Evolutionary conservation across 768 basidiomycete genomes (phyloP).

Genomic region (Suillus variegatus): DNA sequence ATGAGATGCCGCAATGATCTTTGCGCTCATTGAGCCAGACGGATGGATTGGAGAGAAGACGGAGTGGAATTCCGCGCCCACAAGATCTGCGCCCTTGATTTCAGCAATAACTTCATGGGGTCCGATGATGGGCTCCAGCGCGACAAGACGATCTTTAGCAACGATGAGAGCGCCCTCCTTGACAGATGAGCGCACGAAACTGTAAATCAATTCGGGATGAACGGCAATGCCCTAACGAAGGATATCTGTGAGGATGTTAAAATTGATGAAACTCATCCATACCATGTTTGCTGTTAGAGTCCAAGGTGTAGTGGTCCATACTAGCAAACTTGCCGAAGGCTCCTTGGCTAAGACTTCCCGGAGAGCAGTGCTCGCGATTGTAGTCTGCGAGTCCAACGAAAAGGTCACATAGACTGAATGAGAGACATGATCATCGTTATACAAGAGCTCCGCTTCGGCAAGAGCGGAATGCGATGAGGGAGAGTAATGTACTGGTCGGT

Average conservation of each 20-base stretch:
- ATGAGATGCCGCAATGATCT: slow-evolving; percentile 67
- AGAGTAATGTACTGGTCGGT: slow-evolving; percentile 92
- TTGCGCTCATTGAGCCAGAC: slow-evolving; percentile 21
- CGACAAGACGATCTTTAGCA: slow-evolving; percentile 51
- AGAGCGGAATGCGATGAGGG: slow-evolving; percentile 93
- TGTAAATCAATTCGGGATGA: slow-evolving; percentile 70
- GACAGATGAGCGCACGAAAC: slow-evolving; percentile 40
- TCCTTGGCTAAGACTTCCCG: slow-evolving; percentile 34
- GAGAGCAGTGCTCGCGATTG: slow-evolving; percentile 23
- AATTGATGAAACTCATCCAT: slow-evolving; percentile 19
- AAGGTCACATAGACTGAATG: slow-evolving; percentile 87
- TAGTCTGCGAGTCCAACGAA: slow-evolving; percentile 45
- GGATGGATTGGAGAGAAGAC: slow-evolving; percentile 48
- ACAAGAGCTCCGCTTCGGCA: slow-evolving; percentile 92
- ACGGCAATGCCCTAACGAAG: slow-evolving; percentile 81
- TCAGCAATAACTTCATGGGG: slow-evolving; percentile 19
- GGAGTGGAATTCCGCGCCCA: slow-evolving; percentile 59
- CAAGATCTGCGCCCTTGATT: slow-evolving; percentile 46
- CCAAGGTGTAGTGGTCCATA: slow-evolving; percentile 99
- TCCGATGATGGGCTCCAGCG: slow-evolving; percentile 28
- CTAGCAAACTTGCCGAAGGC: slow-evolving; percentile 55
- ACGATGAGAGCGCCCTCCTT: slow-evolving; percentile 43
- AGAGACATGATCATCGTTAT: slow-evolving; percentile 87
- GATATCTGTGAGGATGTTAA: background rate
- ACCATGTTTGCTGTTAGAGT: slow-evolving; percentile 96